A percentile compares a stretch with the other conserved stretches of the same genome.
These are phyloP conservation scores for Cylindrodendrum hubeiense DNA, from an alignment of 2,329 filamentous ascomycete genomes.

Conservation along the genomic window DNA sequence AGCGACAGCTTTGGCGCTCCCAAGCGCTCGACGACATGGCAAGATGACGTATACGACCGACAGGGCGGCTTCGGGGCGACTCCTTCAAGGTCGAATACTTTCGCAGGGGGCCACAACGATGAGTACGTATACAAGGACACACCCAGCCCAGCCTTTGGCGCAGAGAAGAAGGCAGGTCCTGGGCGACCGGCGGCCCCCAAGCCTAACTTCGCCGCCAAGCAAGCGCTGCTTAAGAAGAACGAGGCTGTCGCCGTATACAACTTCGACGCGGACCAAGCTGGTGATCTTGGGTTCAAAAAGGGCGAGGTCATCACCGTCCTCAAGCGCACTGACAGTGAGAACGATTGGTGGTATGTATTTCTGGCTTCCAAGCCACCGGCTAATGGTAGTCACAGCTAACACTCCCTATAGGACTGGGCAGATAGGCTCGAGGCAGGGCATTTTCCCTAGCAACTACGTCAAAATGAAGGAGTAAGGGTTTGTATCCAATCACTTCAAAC, in stretches of 20 bases:
- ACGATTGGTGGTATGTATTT: slow-evolving; percentile 87
- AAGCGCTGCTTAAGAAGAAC: slow-evolving; percentile 73
- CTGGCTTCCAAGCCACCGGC: not conserved
- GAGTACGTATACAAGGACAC: slow-evolving; percentile 69
- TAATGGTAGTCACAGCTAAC: slow-evolving; percentile 4
- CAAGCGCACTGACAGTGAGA: slow-evolving; percentile 93
- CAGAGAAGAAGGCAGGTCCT: slow-evolving; percentile 68
- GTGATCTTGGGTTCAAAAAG: slow-evolving; percentile 96
- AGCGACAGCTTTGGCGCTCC: slow-evolving; percentile 67
- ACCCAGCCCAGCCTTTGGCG: slow-evolving; percentile 42
- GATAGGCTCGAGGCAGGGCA: slow-evolving; percentile 86
- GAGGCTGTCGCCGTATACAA: slow-evolving; percentile 93
- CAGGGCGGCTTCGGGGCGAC: slow-evolving; percentile 54
- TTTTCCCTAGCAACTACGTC: slow-evolving; percentile 89
- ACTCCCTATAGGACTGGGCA: slow-evolving; percentile 78
- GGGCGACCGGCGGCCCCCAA: slow-evolving; percentile 89
- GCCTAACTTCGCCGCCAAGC: slow-evolving; percentile 77
- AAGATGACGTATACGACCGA: slow-evolving; percentile 80
- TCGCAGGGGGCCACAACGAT: slow-evolving; percentile 58
- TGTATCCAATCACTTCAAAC: not conserved
- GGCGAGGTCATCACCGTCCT: slow-evolving; percentile 95
- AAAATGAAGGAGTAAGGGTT: slow-evolving; percentile 69
- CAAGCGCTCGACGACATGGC: slow-evolving; percentile 77
- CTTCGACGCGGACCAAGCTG: slow-evolving; percentile 93
- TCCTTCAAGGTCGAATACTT: slow-evolving; percentile 64